phyloP scores from a whole-genome alignment of 2,329 filamentous ascomycete genomes.

The Fusarium pseudocircinatum region DNA sequence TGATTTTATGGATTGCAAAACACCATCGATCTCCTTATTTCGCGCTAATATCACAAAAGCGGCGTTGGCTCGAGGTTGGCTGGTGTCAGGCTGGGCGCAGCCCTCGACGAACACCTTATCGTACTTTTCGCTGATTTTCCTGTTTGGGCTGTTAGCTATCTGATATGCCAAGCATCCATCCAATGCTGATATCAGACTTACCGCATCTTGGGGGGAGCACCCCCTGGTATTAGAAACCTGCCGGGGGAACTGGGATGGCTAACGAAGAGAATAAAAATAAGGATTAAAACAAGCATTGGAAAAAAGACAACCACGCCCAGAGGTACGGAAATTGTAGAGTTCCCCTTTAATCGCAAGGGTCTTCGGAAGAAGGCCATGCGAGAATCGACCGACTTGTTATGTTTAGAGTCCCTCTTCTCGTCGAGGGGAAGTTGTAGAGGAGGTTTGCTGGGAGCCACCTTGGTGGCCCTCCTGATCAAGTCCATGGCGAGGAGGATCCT shows the following conservation, averaged over 20 bases:
- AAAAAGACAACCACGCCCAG: conserved; percentile 93
- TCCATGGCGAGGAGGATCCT: conserved; percentile 58
- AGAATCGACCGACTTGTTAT: conserved; percentile 54
- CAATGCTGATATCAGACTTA: conserved; percentile 54
- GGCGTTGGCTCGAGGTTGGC: conserved; percentile 85
- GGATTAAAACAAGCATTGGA: conserved; percentile 87
- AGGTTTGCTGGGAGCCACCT: conserved; percentile 57
- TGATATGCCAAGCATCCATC: not conserved
- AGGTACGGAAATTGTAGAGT: conserved; percentile 91
- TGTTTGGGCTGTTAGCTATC: conserved; percentile 52
- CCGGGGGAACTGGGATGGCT: conserved; percentile 86
- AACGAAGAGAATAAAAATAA: conserved; percentile 90
- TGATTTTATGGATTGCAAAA: conserved; percentile 96
- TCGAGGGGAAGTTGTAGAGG: conserved; percentile 58
- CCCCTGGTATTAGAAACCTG: conserved; percentile 86
- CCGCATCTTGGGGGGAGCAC: conserved; percentile 89
- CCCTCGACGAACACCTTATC: conserved; percentile 96
- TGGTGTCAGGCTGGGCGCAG: conserved; percentile 83
- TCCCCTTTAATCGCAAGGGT: conserved; percentile 87
- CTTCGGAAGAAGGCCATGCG: conserved; percentile 83
- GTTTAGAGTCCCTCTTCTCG: conserved; percentile 57
- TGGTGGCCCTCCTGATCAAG: conserved; percentile 65
- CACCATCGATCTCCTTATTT: conserved; percentile 96
- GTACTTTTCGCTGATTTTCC: conserved; percentile 96
- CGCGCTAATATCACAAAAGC: conserved; percentile 95